These are phyloP conservation scores for Leccinum uliginosum DNA, from an alignment of 768 basidiomycete species.

Conservation along the genomic window DNA sequence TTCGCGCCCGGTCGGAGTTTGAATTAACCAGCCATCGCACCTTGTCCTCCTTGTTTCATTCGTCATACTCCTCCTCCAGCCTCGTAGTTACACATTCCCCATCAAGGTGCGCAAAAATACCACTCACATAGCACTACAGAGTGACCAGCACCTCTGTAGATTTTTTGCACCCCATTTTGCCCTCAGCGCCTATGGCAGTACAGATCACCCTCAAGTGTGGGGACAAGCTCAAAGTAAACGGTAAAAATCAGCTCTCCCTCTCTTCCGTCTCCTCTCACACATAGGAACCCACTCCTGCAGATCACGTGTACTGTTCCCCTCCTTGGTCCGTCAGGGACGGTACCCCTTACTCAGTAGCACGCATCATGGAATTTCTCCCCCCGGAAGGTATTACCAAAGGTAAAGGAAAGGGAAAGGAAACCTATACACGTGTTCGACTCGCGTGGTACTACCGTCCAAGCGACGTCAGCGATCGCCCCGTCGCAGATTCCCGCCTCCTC, in stretches of 20 bases:
- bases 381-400: conserved; percentile 69
- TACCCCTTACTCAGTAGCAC: conserved; percentile 91
- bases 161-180: conserved; percentile 26
- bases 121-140: neutral
- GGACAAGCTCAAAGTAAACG: conserved; percentile 82
- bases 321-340: conserved; percentile 90
- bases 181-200: conserved; percentile 22
- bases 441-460: conserved; percentile 97
- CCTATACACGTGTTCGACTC: conserved; percentile 79
- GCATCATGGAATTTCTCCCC: conserved; percentile 95
- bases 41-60: conserved; percentile 34
- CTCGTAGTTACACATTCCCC: conserved; percentile 18
- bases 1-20: conserved; percentile 37
- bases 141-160: conserved; percentile 13
- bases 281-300: conserved; percentile 45
- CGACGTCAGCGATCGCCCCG: conserved; percentile 90
- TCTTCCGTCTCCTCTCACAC: conserved; percentile 14
- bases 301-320: conserved; percentile 96
- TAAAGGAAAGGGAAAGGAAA: conserved; percentile 60
- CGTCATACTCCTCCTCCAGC: conserved; percentile 25
- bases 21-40: conserved; percentile 32
- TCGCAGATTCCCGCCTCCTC: conserved; percentile 87
- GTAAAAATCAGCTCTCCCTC: conserved; percentile 41
- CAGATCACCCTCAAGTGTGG: conserved; percentile 71
- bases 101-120: conserved; percentile 24